phyloP scores from a whole-genome alignment of 768 basidiomycete genomes.

The Termitomyces eurrhizus region DNA sequence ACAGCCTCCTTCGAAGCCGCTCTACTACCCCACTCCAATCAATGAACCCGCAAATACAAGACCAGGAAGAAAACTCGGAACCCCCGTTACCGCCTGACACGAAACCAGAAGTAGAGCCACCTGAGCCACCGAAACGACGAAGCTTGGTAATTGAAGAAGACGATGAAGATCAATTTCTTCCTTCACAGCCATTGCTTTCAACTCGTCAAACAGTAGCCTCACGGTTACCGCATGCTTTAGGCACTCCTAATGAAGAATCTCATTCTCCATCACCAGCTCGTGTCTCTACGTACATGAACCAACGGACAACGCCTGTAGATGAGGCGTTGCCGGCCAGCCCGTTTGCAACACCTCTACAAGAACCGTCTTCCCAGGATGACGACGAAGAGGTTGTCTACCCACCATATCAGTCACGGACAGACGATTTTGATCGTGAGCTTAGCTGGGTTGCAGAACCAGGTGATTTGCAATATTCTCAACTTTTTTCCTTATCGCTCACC shows the following conservation, averaged over 20 bases:
- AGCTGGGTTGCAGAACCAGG: constrained; percentile 80
- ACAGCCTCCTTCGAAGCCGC: constrained; percentile 31
- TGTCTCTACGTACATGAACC: constrained; percentile 47
- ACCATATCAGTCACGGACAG: constrained; percentile 44
- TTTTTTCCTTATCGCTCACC: neutral
- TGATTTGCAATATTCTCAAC: constrained; percentile 29
- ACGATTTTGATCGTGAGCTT: constrained; percentile 52
- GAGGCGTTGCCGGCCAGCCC: constrained; percentile 68
- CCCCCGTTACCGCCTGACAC: constrained; percentile 15
- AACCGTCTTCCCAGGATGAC: constrained; percentile 53
- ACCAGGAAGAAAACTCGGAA: constrained; percentile 25
- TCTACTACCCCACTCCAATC: constrained; percentile 41
- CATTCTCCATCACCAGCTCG: constrained; percentile 34
- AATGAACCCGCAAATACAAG: constrained; percentile 27
- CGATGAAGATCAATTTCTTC: constrained; percentile 51
- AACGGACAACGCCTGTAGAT: constrained; percentile 47
- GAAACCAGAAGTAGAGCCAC: constrained; percentile 31
- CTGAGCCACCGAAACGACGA: constrained; percentile 43
- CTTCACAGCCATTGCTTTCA: constrained; percentile 36
- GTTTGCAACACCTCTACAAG: constrained; percentile 67
- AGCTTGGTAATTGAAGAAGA: constrained; percentile 71
- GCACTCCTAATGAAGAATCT: constrained; percentile 44
- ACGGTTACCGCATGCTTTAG: constrained; percentile 47
- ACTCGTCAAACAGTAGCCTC: constrained; percentile 33
- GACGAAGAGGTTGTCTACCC: constrained; percentile 68